Base-by-base conservation (phyloP, 192 early-diverging fungal genomes). In the Bifiguratus adelaidae region DNA sequence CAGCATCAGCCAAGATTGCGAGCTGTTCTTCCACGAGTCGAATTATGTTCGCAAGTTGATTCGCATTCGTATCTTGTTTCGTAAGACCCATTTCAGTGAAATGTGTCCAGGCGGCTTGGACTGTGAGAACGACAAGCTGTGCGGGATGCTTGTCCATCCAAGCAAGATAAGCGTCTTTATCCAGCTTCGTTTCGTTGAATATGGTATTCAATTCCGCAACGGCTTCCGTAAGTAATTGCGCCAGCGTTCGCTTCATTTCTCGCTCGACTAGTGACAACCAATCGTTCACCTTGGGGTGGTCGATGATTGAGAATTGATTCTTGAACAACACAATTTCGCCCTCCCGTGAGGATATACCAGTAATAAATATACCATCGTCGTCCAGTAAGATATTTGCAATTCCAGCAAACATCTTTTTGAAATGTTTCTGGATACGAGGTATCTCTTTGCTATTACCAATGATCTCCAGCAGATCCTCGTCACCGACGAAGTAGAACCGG, bases 331-430 rank as follows among this genome's bases (percentile, higher is more conserved):
- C 82, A 13, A 69, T 67, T 68, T 99, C 97, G 36, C 92, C 94
- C 64, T 99, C 97, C 33, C 79, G 78, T 19, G 94, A 97, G 4
- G 80, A 69, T 71, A 99, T 81, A 29, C 94, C 93, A 2, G 67
- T 30, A 22, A 99, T 87, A 6, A 60, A 41, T 2, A 76, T 57
- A 8, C 66, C 58, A 45, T 95, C 92, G 16, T 97, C 95, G 25
- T 70, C 75, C 20, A 95, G 66, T n/a, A 87, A 52, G 25, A 97
- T 79, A 30, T 76, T 82, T 7, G 83, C 70, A 40, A 97, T 80
- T 30, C 95, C 97, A 8, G 95, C 91, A 83, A 99, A 99, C 94
- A 99, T 97, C 73, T 98, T 99, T 61, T 92, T 92, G 67, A 99
- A 83, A 60, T 99, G 97, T 56, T 96, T 97, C 58, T 98, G 92